Conservation (phyloP, 2,329 filamentous ascomycete species). For the Cercospora nicotianae region DNA sequence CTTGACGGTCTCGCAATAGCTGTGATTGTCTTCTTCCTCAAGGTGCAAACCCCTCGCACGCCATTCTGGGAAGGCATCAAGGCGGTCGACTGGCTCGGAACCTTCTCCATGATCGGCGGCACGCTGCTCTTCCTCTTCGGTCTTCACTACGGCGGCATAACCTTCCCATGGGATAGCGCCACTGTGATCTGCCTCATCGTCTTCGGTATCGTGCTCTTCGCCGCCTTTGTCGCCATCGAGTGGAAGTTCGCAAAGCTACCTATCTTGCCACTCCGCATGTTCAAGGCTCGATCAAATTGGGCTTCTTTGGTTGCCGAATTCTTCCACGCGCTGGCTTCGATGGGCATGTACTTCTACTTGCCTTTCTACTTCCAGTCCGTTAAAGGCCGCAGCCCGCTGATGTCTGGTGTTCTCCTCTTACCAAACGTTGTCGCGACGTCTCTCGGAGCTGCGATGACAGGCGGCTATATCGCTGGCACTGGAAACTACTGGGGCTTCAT, state of each 20-base stretch:
- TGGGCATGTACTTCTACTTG: constrained; percentile 34
- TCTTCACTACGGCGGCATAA: neutral
- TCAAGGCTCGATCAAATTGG: neutral
- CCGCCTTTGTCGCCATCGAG: neutral
- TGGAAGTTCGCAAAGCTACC: neutral
- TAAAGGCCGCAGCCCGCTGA: constrained; percentile 38
- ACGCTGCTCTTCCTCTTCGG: neutral
- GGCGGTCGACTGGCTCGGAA: neutral
- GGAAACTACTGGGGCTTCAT: constrained; percentile 1
- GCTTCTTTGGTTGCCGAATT: neutral
- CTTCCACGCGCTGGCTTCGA: neutral
- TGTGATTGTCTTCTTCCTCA: neutral
- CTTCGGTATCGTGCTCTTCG: neutral
- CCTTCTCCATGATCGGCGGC: neutral
- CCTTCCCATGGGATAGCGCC: neutral
- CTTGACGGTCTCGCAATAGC: neutral
- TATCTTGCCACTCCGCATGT: neutral
- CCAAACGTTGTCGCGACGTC: constrained; percentile 27
- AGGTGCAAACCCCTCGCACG: neutral
- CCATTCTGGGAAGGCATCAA: neutral
- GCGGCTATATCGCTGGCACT: neutral
- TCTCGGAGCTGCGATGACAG: neutral
- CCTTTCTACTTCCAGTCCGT: constrained; percentile 47
- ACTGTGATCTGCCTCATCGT: neutral
- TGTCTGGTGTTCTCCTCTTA: constrained; percentile 44